Evolutionary conservation across 2,329 filamentous ascomycete genomes (phyloP).

Genomic region (Capronia coronata): DNA sequence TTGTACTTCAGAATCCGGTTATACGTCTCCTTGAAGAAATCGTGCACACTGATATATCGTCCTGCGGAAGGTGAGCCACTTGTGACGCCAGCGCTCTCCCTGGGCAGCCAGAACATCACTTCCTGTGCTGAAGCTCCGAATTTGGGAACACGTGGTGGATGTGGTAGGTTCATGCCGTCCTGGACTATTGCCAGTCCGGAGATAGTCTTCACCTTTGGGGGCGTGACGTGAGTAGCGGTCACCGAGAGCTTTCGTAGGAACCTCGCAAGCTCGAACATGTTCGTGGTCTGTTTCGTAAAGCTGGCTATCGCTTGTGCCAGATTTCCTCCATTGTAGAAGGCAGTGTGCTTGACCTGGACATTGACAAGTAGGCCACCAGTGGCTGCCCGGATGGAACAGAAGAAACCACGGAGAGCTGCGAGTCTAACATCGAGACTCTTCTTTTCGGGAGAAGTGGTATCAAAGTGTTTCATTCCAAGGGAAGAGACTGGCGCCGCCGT

Average conservation of each 20-base stretch:
- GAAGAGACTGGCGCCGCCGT: not conserved
- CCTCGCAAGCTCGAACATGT: slow-evolving; percentile 27
- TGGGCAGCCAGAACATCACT: slow-evolving; percentile 50
- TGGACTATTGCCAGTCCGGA: not conserved
- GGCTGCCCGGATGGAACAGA: slow-evolving; percentile 54
- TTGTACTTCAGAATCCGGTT: slow-evolving; percentile 34
- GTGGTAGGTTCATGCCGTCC: slow-evolving; percentile 14
- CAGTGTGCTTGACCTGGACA: slow-evolving; percentile 55
- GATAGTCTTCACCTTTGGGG: not conserved
- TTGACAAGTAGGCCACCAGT: slow-evolving; percentile 55
- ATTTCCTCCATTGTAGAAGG: slow-evolving; percentile 49
- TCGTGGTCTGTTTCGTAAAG: slow-evolving; percentile 30
- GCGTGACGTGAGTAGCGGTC: slow-evolving; percentile 33
- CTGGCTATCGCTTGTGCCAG: slow-evolving; percentile 36
- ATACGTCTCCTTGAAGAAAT: slow-evolving; percentile 42
- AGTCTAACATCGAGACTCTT: slow-evolving; percentile 31
- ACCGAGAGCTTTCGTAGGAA: slow-evolving; percentile 41
- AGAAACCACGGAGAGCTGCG: slow-evolving; percentile 55
- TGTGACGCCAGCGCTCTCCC: not conserved
- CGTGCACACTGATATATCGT: slow-evolving; percentile 47
- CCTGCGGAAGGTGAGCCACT: slow-evolving; percentile 30
- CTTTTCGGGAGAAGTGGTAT: not conserved
- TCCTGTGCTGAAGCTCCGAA: slow-evolving; percentile 46
- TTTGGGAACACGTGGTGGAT: slow-evolving; percentile 34
- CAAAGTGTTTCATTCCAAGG: not conserved